A percentile compares a stretch with the other conserved stretches of the same genome.
Evolutionary conservation across 2,329 filamentous ascomycete species (phyloP).

Genomic region (Chaetomium olivaceum): DNA sequence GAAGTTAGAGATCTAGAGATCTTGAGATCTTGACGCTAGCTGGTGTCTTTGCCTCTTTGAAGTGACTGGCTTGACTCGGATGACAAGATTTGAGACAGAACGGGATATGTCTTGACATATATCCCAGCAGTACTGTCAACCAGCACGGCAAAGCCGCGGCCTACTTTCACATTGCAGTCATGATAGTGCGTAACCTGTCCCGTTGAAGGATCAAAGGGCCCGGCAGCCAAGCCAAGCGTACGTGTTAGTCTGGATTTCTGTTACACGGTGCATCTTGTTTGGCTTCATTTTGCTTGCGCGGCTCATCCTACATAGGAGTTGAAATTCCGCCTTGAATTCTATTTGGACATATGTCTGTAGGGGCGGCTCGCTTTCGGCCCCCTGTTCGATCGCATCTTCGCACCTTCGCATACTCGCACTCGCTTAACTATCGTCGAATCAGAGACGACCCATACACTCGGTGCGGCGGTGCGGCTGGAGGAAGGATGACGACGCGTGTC

Average conservation of each 20-base stretch:
- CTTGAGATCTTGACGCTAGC: too few species aligned
- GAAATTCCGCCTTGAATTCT: neutral
- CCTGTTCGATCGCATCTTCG: neutral
- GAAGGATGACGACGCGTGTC: neutral
- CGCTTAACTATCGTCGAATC: neutral
- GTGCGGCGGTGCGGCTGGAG: neutral
- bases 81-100: neutral
- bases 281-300: neutral
- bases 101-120: neutral
- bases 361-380: neutral
- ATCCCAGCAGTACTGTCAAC: neutral
- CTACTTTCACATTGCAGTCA: neutral
- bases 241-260: neutral
- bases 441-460: neutral
- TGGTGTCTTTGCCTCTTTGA: too few species aligned
- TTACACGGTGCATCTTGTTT: neutral
- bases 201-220: neutral
- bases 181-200: neutral
- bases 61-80: neutral
- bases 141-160: neutral
- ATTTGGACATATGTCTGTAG: neutral
- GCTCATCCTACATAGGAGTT: neutral
- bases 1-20: too few species aligned
- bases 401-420: neutral
- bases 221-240: neutral